Percentiles rank a stretch among this genome's conserved stretches.
Conservation (phyloP, 768 basidiomycete species). For the Mycena epipterygia region DNA sequence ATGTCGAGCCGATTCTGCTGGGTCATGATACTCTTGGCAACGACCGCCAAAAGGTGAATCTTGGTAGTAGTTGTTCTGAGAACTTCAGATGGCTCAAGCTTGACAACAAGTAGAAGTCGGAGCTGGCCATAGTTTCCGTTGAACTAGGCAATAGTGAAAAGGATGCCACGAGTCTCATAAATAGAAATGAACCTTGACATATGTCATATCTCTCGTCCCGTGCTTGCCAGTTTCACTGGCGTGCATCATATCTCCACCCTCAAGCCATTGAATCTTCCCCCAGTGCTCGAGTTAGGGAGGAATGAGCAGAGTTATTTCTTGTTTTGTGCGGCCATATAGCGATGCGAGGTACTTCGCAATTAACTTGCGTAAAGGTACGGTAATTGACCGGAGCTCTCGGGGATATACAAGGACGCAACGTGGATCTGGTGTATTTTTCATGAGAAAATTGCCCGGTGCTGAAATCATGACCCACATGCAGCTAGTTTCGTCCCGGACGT, state of each 20-base stretch:
- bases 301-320: neutral
- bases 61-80: neutral
- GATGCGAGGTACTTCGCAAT: neutral
- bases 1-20: slow-evolving; percentile 16
- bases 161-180: neutral
- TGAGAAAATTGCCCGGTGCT: neutral
- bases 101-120: slow-evolving; percentile 3
- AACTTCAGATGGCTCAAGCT: neutral
- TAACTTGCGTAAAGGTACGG: neutral
- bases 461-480: neutral
- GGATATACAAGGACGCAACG: neutral
- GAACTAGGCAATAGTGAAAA: neutral
- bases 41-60: slow-evolving; percentile 5
- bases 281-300: slow-evolving; percentile 4
- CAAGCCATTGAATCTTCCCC: slow-evolving; percentile 22
- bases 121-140: slow-evolving; percentile 7
- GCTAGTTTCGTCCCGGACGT: neutral
- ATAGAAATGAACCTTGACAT: slow-evolving; percentile 8
- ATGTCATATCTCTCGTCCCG: slow-evolving; percentile 17
- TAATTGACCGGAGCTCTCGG: neutral
- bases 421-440: neutral
- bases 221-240: slow-evolving; percentile 12
- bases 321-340: neutral
- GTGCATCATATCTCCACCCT: slow-evolving; percentile 24
- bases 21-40: slow-evolving; percentile 5